phyloP scores from a whole-genome alignment of 1,284 basidiomycete genomes.

The Tremellales sp. region DNA sequence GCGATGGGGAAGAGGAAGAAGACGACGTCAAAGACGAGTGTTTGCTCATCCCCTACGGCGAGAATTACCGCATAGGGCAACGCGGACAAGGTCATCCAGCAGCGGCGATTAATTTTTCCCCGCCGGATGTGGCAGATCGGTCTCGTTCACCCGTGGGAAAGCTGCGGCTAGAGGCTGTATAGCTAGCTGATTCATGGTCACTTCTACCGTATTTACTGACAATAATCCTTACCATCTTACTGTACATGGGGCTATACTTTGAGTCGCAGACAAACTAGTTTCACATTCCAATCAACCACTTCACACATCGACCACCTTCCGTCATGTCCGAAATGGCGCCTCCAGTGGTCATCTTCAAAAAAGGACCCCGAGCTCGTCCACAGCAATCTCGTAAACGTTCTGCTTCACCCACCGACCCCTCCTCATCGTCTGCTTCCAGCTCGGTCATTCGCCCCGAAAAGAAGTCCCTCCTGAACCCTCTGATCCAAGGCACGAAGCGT shows the following conservation, averaged over 20 bases:
- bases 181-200: too few species aligned
- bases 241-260: not conserved
- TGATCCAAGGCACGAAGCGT: constrained; percentile 81
- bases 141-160: too few species aligned
- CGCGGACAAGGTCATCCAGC: constrained; percentile 3
- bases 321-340: constrained; percentile 23
- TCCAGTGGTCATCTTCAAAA: constrained; percentile 78
- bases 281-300: not conserved
- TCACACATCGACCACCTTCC: not conserved
- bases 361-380: constrained; percentile 68
- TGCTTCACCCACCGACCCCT: constrained; percentile 54
- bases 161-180: too few species aligned
- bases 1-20: constrained; percentile 3
- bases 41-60: too few species aligned
- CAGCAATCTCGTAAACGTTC: constrained; percentile 64
- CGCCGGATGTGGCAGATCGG: too few species aligned
- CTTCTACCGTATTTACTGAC: too few species aligned
- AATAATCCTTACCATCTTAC: not conserved
- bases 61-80: constrained; percentile 3
- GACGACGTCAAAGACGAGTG: constrained; percentile 5
- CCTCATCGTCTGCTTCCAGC: constrained; percentile 15
- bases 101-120: too few species aligned
- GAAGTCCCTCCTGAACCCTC: constrained; percentile 62
- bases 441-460: constrained; percentile 67
- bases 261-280: not conserved